These are phyloP conservation scores for Plasmodium coatneyi DNA, from an alignment of 169 alveolate genomes.

Conservation along the genomic window DNA sequence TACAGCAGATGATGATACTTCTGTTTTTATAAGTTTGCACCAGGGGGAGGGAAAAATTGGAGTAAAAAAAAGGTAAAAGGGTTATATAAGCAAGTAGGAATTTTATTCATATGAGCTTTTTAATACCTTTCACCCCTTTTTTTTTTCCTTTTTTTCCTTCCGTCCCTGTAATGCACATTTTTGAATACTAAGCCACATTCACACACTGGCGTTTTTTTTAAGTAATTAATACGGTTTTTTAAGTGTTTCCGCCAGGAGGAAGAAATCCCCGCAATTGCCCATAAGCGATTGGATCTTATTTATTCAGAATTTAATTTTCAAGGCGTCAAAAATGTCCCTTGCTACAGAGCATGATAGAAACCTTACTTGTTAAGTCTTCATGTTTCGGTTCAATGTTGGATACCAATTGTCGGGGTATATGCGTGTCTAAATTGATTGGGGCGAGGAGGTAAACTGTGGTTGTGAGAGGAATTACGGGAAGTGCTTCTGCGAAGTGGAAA, in stretches of 20 bases:
- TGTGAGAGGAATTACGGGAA: neutral
- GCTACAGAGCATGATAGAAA: neutral
- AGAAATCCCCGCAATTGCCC: neutral
- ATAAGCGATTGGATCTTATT: neutral
- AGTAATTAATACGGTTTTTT: neutral
- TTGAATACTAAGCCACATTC: neutral
- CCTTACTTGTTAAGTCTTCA: neutral
- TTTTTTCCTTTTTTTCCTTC: neutral
- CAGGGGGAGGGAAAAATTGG: neutral
- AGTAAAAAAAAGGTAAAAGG: neutral
- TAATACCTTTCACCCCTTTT: neutral
- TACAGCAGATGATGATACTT: neutral
- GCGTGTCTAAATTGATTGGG: slow-evolving; percentile 1
- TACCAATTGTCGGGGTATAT: neutral
- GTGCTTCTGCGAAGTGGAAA: neutral
- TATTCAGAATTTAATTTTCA: neutral
- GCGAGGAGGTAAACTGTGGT: neutral
- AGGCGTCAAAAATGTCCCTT: slow-evolving; percentile 1
- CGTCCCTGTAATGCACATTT: neutral
- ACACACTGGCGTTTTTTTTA: neutral
- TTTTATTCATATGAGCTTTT: neutral
- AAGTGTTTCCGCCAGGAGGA: neutral
- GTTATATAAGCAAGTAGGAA: neutral
- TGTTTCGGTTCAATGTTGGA: slow-evolving; percentile 2
- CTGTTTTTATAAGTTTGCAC: neutral